Percentiles rank a stretch among this genome's conserved stretches.
Evolutionary conservation across 495 filamentous ascomycete genomes (phyloP).

Genomic region (Immersiella caudata): DNA sequence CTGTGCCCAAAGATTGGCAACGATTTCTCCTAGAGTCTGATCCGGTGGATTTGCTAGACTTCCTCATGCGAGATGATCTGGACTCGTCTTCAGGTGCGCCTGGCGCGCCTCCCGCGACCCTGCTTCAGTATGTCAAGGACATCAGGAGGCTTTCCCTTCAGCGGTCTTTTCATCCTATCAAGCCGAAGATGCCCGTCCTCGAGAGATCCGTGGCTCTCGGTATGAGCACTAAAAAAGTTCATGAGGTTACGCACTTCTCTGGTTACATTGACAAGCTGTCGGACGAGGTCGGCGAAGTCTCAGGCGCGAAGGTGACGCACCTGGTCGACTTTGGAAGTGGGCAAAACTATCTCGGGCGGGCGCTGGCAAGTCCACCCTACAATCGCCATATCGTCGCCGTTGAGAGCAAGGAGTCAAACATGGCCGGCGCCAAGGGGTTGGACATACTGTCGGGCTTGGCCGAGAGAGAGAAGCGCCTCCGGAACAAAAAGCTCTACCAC

Average conservation of each 20-base stretch:
- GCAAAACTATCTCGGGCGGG: slow-evolving; percentile 91
- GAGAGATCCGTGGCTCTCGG: slow-evolving; percentile 75
- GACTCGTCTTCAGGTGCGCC: slow-evolving; percentile 30
- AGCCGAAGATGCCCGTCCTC: slow-evolving; percentile 53
- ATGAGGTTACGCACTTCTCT: slow-evolving; percentile 76
- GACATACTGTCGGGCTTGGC: slow-evolving; percentile 75
- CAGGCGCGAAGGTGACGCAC: slow-evolving; percentile 68
- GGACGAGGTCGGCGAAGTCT: slow-evolving; percentile 46
- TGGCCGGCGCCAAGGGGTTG: slow-evolving; percentile 78
- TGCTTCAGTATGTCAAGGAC: slow-evolving; percentile 73
- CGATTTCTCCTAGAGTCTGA: slow-evolving; percentile 70
- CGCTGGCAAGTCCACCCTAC: slow-evolving; percentile 81
- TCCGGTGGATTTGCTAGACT: slow-evolving; percentile 72
- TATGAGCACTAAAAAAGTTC: slow-evolving; percentile 95
- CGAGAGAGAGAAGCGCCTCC: slow-evolving; percentile 65
- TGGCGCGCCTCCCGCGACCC: slow-evolving; percentile 64
- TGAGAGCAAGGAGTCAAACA: slow-evolving; percentile 83
- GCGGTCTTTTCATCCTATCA: slow-evolving; percentile 57
- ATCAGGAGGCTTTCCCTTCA: slow-evolving; percentile 70
- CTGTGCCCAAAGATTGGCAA: slow-evolving; percentile 80
- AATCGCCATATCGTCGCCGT: slow-evolving; percentile 86
- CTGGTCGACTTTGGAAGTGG: slow-evolving; percentile 95
- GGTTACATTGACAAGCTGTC: slow-evolving; percentile 59
- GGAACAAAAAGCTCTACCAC: slow-evolving; percentile 75
- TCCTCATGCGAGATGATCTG: slow-evolving; percentile 77